Conservation (phyloP, 495 filamentous ascomycete genomes). For the Xylaria acuta region DNA sequence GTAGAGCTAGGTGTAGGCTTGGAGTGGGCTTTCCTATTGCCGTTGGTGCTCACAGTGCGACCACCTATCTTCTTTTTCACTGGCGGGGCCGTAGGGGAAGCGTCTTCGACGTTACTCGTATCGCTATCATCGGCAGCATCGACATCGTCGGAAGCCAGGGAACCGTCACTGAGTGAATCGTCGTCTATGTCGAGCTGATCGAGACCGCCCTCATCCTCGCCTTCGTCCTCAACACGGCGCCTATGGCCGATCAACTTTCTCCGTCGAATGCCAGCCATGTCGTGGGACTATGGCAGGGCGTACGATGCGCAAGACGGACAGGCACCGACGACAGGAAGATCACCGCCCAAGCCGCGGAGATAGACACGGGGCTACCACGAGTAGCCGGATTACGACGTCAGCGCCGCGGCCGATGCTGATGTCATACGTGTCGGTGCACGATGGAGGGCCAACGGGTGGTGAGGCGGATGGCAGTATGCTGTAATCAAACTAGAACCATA, state of each 20-base stretch:
- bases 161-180: constrained; percentile 83
- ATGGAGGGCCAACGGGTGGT: constrained; percentile 24
- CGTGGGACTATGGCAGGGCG: constrained; percentile 28
- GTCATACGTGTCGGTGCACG: constrained; percentile 36
- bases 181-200: constrained; percentile 73
- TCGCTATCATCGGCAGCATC: constrained; percentile 83
- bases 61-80: constrained; percentile 45
- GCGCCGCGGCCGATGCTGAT: constrained; percentile 41
- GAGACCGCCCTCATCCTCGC: constrained; percentile 72
- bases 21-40: constrained; percentile 45
- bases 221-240: constrained; percentile 80
- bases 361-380: constrained; percentile 31
- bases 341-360: constrained; percentile 22
- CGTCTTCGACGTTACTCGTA: constrained; percentile 68
- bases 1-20: constrained; percentile 37
- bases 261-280: constrained; percentile 67
- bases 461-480: constrained; percentile 32
- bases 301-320: constrained; percentile 25
- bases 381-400: constrained; percentile 37
- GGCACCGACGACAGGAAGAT: constrained; percentile 20
- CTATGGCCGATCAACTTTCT: constrained; percentile 78
- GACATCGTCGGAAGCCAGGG: constrained; percentile 74
- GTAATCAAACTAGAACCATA: constrained; percentile 34
- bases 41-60: constrained; percentile 49
- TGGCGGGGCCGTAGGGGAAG: constrained; percentile 57